Percentiles rank a stretch among this genome's conserved stretches.
These are phyloP conservation scores for Suhomyces pyralidae DNA, from an alignment of 805 yeast genomes.

Conservation along the genomic window DNA sequence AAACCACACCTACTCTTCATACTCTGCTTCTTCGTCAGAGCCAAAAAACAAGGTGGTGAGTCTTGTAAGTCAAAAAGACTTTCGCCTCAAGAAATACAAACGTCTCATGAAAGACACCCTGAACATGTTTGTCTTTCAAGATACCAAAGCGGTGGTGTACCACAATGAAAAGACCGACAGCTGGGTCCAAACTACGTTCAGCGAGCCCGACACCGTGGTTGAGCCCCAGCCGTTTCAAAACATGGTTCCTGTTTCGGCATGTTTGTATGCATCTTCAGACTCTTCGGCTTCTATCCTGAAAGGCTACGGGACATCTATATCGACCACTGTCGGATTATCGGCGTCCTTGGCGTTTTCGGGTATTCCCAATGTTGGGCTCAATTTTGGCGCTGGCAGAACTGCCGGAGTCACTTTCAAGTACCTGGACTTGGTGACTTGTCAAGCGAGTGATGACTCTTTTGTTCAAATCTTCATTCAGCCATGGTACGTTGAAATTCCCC, in stretches of 20 bases:
- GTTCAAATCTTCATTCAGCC: conserved; percentile 10
- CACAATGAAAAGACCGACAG: background rate
- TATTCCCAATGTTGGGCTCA: background rate
- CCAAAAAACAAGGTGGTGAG: background rate
- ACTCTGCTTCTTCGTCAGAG: background rate
- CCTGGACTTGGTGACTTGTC: conserved; percentile 4
- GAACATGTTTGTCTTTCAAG: background rate
- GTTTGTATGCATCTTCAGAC: conserved; percentile 3
- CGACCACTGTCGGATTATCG: background rate
- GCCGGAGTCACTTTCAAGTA: background rate
- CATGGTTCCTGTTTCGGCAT: conserved; percentile 9
- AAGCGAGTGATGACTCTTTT: background rate
- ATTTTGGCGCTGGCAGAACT: background rate
- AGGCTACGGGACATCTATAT: background rate
- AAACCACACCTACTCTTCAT: background rate
- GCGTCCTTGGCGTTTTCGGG: background rate
- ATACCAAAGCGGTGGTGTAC: conserved; percentile 1
- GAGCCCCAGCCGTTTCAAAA: background rate
- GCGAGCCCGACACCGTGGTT: background rate
- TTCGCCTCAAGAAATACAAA: background rate
- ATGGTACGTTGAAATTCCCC: conserved; percentile 6
- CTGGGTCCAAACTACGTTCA: background rate
- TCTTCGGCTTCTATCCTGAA: conserved; percentile 1
- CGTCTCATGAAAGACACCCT: background rate
- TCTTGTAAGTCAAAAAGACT: background rate